A percentile compares a stretch with the other conserved stretches of the same genome.
phyloP scores from a whole-genome alignment of 1,284 basidiomycete genomes.

The Naganishia sp. region DNA sequence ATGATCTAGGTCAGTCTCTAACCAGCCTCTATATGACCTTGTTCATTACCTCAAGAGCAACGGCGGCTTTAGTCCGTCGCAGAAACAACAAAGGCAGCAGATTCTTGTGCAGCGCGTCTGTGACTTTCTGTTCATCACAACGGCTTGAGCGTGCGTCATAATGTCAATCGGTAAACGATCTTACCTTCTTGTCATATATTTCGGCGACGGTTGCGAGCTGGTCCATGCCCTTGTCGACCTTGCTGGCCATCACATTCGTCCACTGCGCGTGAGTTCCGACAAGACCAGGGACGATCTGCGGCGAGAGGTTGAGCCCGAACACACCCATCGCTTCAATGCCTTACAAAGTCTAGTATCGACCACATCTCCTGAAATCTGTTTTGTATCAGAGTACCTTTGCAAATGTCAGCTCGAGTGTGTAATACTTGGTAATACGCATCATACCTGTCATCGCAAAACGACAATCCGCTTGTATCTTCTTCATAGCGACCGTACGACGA shows the following conservation, averaged over 20 bases:
- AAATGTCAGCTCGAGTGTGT: background rate
- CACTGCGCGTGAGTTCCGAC: conserved; percentile 52
- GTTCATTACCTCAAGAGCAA: conserved; percentile 48
- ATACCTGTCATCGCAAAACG: conserved; percentile 49
- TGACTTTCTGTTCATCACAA: background rate
- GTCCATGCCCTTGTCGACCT: conserved; percentile 53
- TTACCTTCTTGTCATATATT: conserved; percentile 48
- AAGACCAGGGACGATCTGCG: conserved; percentile 45
- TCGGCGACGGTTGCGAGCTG: conserved; percentile 50
- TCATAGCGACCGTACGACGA: conserved; percentile 50
- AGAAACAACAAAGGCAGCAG: conserved; percentile 57
- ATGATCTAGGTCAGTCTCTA: conserved; percentile 31
- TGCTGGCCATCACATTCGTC: conserved; percentile 47
- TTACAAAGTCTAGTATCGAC: conserved; percentile 55
- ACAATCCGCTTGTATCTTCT: conserved; percentile 47
- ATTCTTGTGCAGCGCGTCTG: conserved; percentile 10
- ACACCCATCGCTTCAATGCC: conserved; percentile 25
- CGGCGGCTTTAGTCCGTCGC: conserved; percentile 55
- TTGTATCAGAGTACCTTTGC: conserved; percentile 52
- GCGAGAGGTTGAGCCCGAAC: too few species aligned
- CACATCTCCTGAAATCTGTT: conserved; percentile 58
- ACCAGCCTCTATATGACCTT: too few species aligned
- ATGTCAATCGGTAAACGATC: conserved; percentile 23
- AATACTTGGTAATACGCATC: background rate
- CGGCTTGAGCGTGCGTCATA: background rate